Evolutionary conservation across 108 stramenopile species (phyloP).

Genomic region (Skeletonema grethae): DNA sequence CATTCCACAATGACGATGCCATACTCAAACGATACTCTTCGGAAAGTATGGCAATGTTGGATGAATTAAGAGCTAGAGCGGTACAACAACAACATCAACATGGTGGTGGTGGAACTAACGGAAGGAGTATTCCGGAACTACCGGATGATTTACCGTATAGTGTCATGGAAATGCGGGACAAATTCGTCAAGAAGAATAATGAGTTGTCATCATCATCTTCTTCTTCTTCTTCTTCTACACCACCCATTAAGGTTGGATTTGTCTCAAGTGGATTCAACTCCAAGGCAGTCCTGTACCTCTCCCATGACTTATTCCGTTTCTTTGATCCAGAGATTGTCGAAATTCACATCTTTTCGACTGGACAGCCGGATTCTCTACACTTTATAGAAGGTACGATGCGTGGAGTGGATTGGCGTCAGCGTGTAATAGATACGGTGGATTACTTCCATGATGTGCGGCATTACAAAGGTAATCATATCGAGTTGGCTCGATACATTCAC

Average conservation of each 20-base stretch:
- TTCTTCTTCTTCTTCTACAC: neutral
- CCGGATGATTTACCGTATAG: conserved; percentile 74
- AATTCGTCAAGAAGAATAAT: conserved; percentile 40
- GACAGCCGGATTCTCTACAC: conserved; percentile 61
- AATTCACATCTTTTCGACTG: conserved; percentile 80
- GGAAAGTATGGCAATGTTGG: conserved; percentile 74
- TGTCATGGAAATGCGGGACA: conserved; percentile 41
- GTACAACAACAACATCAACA: neutral
- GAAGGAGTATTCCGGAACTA: conserved; percentile 35
- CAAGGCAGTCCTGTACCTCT: conserved; percentile 84
- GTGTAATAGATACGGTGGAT: conserved; percentile 72
- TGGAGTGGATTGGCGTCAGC: conserved; percentile 85
- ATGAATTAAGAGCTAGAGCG: conserved; percentile 71
- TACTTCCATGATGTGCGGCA: conserved; percentile 75
- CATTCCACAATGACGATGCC: conserved; percentile 43
- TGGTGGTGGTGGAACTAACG: neutral
- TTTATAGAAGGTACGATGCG: conserved; percentile 81
- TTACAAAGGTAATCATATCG: conserved; percentile 64
- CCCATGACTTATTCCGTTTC: conserved; percentile 88
- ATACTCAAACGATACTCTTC: conserved; percentile 73
- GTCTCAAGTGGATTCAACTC: conserved; percentile 84
- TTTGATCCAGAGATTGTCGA: conserved; percentile 74
- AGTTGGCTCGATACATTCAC: conserved; percentile 71
- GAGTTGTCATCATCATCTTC: neutral
- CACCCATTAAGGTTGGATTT: conserved; percentile 65